These are phyloP conservation scores for Solanum corneliomulleri DNA, from an alignment of 257 asterid genomes.

Conservation along the genomic window DNA sequence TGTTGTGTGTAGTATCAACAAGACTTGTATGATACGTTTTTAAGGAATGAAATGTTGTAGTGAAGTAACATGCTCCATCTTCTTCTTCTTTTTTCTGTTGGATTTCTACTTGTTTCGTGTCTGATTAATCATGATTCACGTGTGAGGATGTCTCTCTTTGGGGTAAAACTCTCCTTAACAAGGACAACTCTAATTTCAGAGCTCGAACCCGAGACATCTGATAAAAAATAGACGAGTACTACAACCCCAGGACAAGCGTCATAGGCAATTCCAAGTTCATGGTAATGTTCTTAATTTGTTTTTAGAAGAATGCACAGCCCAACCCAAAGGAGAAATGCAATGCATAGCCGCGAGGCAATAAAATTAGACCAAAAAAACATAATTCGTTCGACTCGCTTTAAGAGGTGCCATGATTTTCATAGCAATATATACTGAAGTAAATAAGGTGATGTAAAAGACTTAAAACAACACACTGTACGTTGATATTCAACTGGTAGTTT, in stretches of 20 bases:
- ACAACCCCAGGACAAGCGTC: neutral
- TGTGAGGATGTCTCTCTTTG: neutral
- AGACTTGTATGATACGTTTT: neutral
- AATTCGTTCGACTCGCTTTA: neutral
- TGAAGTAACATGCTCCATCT: neutral
- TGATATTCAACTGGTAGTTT: neutral
- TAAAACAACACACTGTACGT: neutral
- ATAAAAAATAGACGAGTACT: neutral
- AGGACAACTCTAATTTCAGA: neutral
- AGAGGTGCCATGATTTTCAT: neutral
- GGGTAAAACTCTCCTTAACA: neutral
- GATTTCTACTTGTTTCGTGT: neutral
- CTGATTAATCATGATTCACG: neutral
- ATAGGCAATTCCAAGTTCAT: neutral
- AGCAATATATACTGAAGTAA: neutral
- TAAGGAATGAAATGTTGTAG: neutral
- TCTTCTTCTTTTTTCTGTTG: neutral
- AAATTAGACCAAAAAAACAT: neutral
- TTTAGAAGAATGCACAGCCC: neutral
- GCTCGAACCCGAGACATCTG: neutral
- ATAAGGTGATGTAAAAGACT: neutral
- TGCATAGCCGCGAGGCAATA: neutral
- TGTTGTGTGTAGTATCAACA: neutral
- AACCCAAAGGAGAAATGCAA: neutral
- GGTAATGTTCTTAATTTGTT: neutral